phyloP scores from a whole-genome alignment of 352 stramenopile species.

The Saprolegnia diclina region DNA sequence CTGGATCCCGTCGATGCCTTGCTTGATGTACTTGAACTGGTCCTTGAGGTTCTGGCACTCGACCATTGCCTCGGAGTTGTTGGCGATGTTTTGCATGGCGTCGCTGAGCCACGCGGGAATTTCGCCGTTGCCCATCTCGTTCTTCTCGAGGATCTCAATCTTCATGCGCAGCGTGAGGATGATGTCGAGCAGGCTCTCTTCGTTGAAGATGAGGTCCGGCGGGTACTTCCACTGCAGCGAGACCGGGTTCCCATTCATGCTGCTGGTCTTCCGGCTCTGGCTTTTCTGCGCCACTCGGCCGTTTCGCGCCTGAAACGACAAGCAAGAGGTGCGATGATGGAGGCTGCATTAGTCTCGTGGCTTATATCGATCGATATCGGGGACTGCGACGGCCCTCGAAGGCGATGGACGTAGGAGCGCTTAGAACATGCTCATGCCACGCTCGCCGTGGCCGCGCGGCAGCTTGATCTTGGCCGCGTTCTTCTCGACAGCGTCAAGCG shows the following conservation, averaged over 20 bases:
- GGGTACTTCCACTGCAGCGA: constrained; percentile 51
- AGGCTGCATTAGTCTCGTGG: too few species aligned
- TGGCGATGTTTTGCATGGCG: constrained; percentile 67
- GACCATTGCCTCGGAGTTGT: constrained; percentile 71
- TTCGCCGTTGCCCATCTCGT: constrained; percentile 65
- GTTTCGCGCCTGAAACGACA: too few species aligned
- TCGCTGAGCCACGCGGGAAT: constrained; percentile 67
- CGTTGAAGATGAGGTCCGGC: constrained; percentile 71
- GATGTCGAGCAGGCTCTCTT: constrained; percentile 69
- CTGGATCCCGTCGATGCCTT: constrained; percentile 37
- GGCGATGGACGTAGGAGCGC: too few species aligned
- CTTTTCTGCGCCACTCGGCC: too few species aligned
- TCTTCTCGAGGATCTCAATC: constrained; percentile 64
- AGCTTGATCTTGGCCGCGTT: constrained; percentile 79
- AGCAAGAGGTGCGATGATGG: too few species aligned
- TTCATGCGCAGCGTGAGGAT: constrained; percentile 61
- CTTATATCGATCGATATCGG: too few species aligned
- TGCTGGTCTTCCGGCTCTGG: too few species aligned
- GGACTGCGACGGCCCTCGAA: too few species aligned
- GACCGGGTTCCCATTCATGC: constrained; percentile 19
- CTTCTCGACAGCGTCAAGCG: constrained; percentile 61
- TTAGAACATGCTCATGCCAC: constrained; percentile 68
- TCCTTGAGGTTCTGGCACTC: constrained; percentile 71
- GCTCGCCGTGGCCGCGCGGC: constrained; percentile 58
- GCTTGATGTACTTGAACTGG: constrained; percentile 46